Evolutionary conservation across 2,329 filamentous ascomycete species (phyloP).

Genomic region (Sclerotinia glacialis): DNA sequence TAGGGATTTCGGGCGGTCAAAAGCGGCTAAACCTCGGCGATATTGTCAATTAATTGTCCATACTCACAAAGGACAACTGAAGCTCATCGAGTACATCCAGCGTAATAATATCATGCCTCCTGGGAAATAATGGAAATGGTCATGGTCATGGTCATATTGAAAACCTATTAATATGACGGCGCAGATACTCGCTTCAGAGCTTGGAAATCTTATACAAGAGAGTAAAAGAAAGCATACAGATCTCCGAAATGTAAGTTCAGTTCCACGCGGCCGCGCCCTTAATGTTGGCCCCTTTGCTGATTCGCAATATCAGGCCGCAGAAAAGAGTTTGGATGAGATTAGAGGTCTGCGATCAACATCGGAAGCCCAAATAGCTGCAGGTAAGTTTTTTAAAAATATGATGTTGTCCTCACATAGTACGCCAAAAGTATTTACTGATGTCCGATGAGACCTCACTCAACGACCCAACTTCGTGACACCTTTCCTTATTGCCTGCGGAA

Average conservation of each 20-base stretch:
- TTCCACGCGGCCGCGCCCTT: conserved; percentile 5
- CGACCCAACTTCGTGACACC: conserved; percentile 84
- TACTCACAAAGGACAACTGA: conserved; percentile 19
- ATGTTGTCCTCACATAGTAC: not conserved
- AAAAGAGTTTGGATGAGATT: conserved; percentile 88
- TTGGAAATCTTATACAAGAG: conserved; percentile 89
- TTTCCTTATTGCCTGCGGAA: conserved; percentile 88
- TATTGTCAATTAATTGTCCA: not conserved
- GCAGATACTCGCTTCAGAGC: conserved; percentile 82
- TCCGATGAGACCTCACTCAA: conserved; percentile 69
- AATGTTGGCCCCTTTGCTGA: conserved; percentile 27
- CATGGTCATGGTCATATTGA: conserved; percentile 29
- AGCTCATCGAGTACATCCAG: not conserved
- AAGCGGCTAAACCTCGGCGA: conserved; percentile 17
- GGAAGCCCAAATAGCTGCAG: conserved; percentile 54
- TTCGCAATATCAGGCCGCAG: conserved; percentile 64
- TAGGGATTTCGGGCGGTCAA: conserved; percentile 20
- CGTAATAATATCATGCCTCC: conserved; percentile 10
- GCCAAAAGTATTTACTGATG: conserved; percentile 19
- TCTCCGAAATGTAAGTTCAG: conserved; percentile 66
- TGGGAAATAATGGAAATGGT: conserved; percentile 29
- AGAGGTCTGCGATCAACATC: conserved; percentile 71
- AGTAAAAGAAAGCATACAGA: conserved; percentile 94
- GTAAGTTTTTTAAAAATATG: conserved; percentile 29
- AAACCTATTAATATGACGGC: conserved; percentile 66